Evolutionary conservation across 2,329 filamentous ascomycete genomes (phyloP), one percentile per base, ranked within the genome.

Genomic region (Plectosphaerella sp.): DNA sequence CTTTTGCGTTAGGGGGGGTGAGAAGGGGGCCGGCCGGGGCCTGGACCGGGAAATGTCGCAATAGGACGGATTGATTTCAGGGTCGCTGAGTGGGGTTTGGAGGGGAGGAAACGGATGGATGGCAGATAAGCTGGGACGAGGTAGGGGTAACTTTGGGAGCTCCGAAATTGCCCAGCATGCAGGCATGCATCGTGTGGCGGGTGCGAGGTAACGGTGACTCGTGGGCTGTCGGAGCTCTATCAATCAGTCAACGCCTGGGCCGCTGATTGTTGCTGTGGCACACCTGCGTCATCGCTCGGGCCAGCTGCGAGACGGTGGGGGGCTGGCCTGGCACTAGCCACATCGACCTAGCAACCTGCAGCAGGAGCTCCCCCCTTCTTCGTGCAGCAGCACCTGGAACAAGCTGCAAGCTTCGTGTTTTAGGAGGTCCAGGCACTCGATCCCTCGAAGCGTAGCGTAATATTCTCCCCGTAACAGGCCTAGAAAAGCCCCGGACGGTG

Each of bases 251-350:
- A 22, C 22, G 22, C 3, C 22, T 22, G 22, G 22, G 24, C 9
- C 41, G 36, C 45, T 45, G 53, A 54, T 55, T 55, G 55, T 50
- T 57, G 53, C 54, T 57, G 55, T 57, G 54, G 54, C 49, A 52
- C 52, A 57, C 33, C 45, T 57, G 55, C 55, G 55, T 57, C 55
- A 57, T 57, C 54, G 49, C 25, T 35, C 49, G n/a, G 50, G 54
- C 25, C 52, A 54, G 49, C 52, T 33, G 28, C 28, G 28, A 33
- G 28, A 33, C 28, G 28, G 28, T 33, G 28, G 28, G 28, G 3
- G 22, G 22, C 22, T 42, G 49, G 47, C 24, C n/a, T n/a, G n/a
- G 47, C 52, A 57, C 54, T 57, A 57, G 55, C 55, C 55, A 57
- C 55, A 57, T 35, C 49, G 37, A 28, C 18, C 14, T 45, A 33